phyloP scores from a whole-genome alignment of 805 yeast genomes.

The Lipomyces lipofer region DNA sequence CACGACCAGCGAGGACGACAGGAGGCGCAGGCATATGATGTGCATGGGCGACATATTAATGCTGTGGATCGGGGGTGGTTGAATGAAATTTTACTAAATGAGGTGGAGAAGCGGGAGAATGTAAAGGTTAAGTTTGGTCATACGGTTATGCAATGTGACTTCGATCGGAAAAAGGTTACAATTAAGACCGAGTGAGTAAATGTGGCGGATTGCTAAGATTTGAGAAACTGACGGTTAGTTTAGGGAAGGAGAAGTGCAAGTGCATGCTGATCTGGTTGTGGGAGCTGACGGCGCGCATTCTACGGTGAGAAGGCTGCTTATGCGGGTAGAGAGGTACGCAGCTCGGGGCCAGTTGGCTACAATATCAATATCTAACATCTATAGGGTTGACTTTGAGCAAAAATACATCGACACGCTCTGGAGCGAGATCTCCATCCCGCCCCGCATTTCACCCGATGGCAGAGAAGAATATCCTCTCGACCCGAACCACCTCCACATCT shows the following conservation, averaged over 20 bases:
- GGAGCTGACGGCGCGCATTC: conserved; percentile 91
- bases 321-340: conserved; percentile 45
- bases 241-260: conserved; percentile 21
- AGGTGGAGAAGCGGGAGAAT: conserved; percentile 51
- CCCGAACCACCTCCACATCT: conserved; percentile 81
- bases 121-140: conserved; percentile 55
- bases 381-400: conserved; percentile 66
- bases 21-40: conserved; percentile 72
- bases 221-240: background rate
- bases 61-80: conserved; percentile 76
- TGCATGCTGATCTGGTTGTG: conserved; percentile 57
- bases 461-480: conserved; percentile 52
- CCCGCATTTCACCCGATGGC: conserved; percentile 39
- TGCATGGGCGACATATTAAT: conserved; percentile 79
- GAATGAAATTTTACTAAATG: conserved; percentile 65
- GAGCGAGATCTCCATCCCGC: conserved; percentile 75
- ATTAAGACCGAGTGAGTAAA: conserved; percentile 28
- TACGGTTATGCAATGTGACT: conserved; percentile 52
- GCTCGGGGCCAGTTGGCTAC: no score
- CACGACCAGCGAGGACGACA: conserved; percentile 67
- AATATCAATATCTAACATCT: no score
- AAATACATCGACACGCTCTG: conserved; percentile 83
- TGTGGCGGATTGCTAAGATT: background rate
- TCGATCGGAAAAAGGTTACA: conserved; percentile 34
- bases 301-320: conserved; percentile 66